phyloP scores from a whole-genome alignment of 2,329 filamentous ascomycete genomes.

The Berkeleyomyces rouxiae region DNA sequence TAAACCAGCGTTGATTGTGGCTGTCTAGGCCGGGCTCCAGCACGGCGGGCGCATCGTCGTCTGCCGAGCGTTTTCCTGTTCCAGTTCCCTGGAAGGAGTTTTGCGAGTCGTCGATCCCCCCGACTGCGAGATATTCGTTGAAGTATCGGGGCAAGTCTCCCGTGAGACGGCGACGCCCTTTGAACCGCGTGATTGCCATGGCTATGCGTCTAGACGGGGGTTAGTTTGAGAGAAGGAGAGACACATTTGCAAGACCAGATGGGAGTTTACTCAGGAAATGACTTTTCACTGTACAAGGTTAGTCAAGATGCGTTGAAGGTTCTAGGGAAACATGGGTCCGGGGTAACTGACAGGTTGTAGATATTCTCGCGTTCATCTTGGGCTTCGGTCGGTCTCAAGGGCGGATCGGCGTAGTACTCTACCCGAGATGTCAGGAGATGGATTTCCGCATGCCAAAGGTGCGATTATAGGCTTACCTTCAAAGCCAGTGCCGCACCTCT shows the following conservation, averaged over 20 bases:
- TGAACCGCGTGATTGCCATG: not conserved
- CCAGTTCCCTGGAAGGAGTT: constrained; percentile 42
- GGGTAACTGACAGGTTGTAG: constrained; percentile 42
- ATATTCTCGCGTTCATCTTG: constrained; percentile 44
- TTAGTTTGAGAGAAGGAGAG: not conserved
- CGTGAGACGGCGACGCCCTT: constrained; percentile 55
- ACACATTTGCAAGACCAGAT: not conserved
- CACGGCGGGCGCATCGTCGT: constrained; percentile 19
- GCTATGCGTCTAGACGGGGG: constrained; percentile 2
- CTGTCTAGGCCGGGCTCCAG: constrained; percentile 34
- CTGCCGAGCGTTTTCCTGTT: constrained; percentile 29
- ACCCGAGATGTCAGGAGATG: not conserved
- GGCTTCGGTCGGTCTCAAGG: constrained; percentile 54
- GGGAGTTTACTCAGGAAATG: constrained; percentile 37
- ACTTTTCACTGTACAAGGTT: constrained; percentile 24
- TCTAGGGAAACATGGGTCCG: too few species aligned
- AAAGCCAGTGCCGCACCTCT: constrained; percentile 45
- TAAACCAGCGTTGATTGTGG: constrained; percentile 31
- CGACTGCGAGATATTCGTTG: constrained; percentile 64
- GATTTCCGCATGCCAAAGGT: not conserved
- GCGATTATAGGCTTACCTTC: constrained; percentile 34
- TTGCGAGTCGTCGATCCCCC: constrained; percentile 50
- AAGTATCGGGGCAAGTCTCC: constrained; percentile 47
- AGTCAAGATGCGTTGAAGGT: constrained; percentile 15
- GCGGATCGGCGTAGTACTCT: constrained; percentile 66